These are phyloP conservation scores for Picea abies DNA, from an alignment of 83 land plant species.

Conservation along the genomic window DNA sequence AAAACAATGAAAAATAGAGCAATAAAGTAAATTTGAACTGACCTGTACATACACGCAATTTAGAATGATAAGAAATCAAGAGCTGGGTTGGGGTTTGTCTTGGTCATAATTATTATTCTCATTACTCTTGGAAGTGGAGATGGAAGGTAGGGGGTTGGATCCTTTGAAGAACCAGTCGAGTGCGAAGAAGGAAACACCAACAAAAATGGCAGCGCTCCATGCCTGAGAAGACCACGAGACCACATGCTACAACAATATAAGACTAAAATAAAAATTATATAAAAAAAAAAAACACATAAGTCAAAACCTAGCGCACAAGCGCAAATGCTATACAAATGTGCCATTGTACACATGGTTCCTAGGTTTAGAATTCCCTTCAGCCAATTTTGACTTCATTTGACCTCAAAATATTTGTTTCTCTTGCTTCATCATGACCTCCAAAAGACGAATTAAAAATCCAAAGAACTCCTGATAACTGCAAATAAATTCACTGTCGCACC, in stretches of 20 bases:
- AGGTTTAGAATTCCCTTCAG: background rate
- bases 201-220: constrained; percentile 69
- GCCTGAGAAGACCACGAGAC: constrained; percentile 73
- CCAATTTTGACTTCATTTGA: background rate
- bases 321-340: too few species aligned
- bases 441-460: background rate
- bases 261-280: too few species aligned
- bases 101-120: too few species aligned
- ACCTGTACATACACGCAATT: too few species aligned
- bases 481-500: background rate
- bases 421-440: background rate
- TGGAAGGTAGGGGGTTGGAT: constrained; percentile 67
- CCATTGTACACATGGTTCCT: too few species aligned
- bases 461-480: background rate
- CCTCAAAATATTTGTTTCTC: background rate
- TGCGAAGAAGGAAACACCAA: constrained; percentile 77
- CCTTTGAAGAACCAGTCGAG: constrained; percentile 94
- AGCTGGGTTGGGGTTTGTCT: too few species aligned
- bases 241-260: too few species aligned
- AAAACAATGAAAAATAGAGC: too few species aligned
- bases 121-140: constrained; percentile 19
- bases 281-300: too few species aligned
- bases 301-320: too few species aligned
- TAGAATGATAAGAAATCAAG: too few species aligned
- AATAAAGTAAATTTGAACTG: too few species aligned